These are phyloP conservation scores for Lasiosphaeria miniovina DNA, from an alignment of 495 filamentous ascomycete species.

Conservation along the genomic window DNA sequence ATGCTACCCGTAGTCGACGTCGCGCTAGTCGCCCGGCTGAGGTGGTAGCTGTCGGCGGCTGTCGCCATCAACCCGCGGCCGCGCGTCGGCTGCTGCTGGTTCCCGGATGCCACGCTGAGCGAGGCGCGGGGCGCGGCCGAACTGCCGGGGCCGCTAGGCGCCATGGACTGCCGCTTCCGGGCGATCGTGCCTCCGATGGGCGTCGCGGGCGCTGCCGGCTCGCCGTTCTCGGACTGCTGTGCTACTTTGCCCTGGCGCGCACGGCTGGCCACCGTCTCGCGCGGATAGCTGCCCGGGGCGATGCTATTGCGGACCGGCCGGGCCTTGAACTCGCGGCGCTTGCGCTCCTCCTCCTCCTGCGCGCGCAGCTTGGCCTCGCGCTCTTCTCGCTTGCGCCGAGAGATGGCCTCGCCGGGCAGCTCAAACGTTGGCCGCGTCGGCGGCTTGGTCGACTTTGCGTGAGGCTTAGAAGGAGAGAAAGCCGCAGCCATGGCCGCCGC, in stretches of 20 bases:
- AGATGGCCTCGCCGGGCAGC: slow-evolving; percentile 70
- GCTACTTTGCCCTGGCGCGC: slow-evolving; percentile 49
- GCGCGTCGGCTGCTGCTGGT: slow-evolving; percentile 2
- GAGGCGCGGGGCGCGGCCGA: slow-evolving; percentile 3
- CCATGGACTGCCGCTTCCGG: slow-evolving; percentile 21
- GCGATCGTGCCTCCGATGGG: slow-evolving; percentile 11
- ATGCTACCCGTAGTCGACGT: slow-evolving; percentile 39
- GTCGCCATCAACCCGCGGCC: slow-evolving; percentile 19
- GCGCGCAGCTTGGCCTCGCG: slow-evolving; percentile 60
- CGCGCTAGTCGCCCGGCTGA: slow-evolving; percentile 33
- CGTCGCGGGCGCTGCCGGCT: slow-evolving; percentile 15
- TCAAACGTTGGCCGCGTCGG: slow-evolving; percentile 64
- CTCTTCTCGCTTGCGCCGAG: slow-evolving; percentile 63
- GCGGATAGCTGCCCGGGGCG: slow-evolving; percentile 35
- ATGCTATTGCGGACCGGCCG: slow-evolving; percentile 52
- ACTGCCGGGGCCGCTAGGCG: background rate
- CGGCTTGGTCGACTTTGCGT: slow-evolving; percentile 56
- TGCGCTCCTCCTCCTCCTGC: slow-evolving; percentile 57
- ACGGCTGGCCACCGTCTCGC: slow-evolving; percentile 56
- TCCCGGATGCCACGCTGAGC: slow-evolving; percentile 1
- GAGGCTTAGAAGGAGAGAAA: slow-evolving; percentile 38
- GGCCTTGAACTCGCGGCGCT: slow-evolving; percentile 62
- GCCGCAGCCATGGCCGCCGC: slow-evolving; percentile 24
- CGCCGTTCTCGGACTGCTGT: slow-evolving; percentile 12
- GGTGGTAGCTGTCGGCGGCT: slow-evolving; percentile 14